These are phyloP conservation scores for Podospora comata DNA, from an alignment of 495 filamentous ascomycete species.

Conservation along the genomic window DNA sequence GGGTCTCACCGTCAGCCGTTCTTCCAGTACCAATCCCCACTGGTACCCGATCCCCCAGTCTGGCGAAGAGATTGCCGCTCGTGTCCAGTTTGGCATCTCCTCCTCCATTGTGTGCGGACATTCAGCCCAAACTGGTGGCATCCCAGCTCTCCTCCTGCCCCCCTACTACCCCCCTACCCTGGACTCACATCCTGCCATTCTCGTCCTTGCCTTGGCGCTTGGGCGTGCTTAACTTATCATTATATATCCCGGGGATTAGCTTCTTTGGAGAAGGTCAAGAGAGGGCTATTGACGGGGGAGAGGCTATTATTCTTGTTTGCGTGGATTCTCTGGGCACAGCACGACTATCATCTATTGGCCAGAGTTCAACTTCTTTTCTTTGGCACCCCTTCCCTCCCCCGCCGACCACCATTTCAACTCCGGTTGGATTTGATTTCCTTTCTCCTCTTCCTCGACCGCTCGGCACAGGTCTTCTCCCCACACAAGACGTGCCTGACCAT, in stretches of 20 bases:
- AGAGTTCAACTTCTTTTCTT: slow-evolving; percentile 16
- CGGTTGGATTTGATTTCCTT: background rate
- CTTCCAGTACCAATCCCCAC: slow-evolving; percentile 10
- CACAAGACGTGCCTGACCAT: slow-evolving; percentile 6
- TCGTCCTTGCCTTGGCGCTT: background rate
- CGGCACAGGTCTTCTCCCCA: background rate
- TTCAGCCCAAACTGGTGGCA: slow-evolving; percentile 21
- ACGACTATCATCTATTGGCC: slow-evolving; percentile 16
- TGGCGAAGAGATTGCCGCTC: slow-evolving; percentile 26
- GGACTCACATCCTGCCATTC: background rate
- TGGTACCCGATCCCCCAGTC: slow-evolving; percentile 9
- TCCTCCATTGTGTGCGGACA: slow-evolving; percentile 24
- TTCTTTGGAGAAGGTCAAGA: slow-evolving; percentile 19
- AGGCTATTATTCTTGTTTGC: slow-evolving; percentile 18
- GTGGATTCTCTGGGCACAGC: slow-evolving; percentile 16
- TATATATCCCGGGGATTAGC: slow-evolving; percentile 16
- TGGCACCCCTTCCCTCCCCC: background rate
- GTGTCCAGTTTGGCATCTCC: slow-evolving; percentile 21
- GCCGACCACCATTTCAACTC: slow-evolving; percentile 24
- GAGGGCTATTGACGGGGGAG: slow-evolving; percentile 24
- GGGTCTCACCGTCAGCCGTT: slow-evolving; percentile 15
- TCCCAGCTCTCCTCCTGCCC: slow-evolving; percentile 2
- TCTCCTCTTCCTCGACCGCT: background rate
- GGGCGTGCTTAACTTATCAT: slow-evolving; percentile 14
- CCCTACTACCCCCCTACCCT: background rate